phyloP scores from a whole-genome alignment of 2,329 filamentous ascomycete species.

The Arthroderma sp. region DNA sequence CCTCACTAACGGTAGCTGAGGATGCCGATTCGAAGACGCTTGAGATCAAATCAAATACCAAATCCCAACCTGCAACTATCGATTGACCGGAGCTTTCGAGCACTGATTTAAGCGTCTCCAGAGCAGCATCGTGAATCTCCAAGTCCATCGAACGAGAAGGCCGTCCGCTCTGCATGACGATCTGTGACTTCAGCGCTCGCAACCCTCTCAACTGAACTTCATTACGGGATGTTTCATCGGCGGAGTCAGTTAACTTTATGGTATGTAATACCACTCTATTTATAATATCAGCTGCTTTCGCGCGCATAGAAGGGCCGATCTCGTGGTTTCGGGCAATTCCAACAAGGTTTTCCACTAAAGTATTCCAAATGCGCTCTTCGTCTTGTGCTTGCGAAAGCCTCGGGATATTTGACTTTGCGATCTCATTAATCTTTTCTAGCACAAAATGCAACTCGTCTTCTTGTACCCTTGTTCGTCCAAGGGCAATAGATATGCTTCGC shows the following conservation, averaged over 20 bases:
- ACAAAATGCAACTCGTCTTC: constrained; percentile 40
- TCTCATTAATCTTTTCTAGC: constrained; percentile 58
- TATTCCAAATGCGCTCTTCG: constrained; percentile 60
- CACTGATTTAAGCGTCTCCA: constrained; percentile 68
- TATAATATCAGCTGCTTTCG: constrained; percentile 50
- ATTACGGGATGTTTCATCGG: constrained; percentile 37
- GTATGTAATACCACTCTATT: constrained; percentile 31
- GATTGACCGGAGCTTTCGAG: constrained; percentile 81
- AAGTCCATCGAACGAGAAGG: constrained; percentile 52
- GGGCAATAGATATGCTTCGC: constrained; percentile 28
- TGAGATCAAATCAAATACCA: constrained; percentile 72
- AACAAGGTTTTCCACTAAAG: constrained; percentile 46
- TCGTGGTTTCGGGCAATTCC: constrained; percentile 28
- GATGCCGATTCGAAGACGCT: constrained; percentile 50
- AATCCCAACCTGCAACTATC: constrained; percentile 69
- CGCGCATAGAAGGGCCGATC: constrained; percentile 26
- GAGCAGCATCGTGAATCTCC: constrained; percentile 65
- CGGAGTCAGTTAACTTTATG: constrained; percentile 26
- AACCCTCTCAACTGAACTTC: constrained; percentile 61
- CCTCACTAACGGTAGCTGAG: not conserved
- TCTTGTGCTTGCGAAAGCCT: constrained; percentile 57
- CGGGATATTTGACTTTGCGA: constrained; percentile 60
- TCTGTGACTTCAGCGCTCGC: constrained; percentile 48
- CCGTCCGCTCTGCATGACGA: constrained; percentile 45
- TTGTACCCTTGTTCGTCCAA: constrained; percentile 28